Conservation (phyloP, 148 eudicot genomes). For the Chenopodium suecicum region DNA sequence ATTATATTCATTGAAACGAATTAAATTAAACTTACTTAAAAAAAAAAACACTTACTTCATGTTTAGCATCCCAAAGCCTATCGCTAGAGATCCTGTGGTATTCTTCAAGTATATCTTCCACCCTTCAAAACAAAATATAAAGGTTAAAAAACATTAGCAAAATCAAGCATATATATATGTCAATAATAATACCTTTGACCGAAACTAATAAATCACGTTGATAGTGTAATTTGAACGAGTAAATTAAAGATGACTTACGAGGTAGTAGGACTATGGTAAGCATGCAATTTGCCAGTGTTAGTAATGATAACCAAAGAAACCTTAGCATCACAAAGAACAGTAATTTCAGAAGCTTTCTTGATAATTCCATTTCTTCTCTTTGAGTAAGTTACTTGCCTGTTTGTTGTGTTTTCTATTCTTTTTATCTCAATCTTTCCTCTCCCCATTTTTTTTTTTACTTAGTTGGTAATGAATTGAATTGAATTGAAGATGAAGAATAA, state of each 20-base stretch:
- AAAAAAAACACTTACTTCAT: conserved; percentile 51
- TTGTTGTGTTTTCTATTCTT: conserved; percentile 76
- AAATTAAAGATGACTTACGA: conserved; percentile 30
- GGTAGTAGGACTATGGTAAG: conserved; percentile 56
- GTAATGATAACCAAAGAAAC: conserved; percentile 69
- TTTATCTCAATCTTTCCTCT: conserved; percentile 91
- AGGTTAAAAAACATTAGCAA: no score
- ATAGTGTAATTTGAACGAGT: not conserved
- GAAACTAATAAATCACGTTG: no score
- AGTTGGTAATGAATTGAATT: not conserved
- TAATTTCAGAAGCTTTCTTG: conserved; percentile 74
- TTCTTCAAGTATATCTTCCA: conserved; percentile 59
- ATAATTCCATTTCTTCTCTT: conserved; percentile 75
- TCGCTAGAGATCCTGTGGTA: conserved; percentile 61
- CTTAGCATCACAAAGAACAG: conserved; percentile 78
- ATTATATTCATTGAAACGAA: not conserved
- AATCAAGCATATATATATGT: no score
- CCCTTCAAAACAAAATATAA: conserved; percentile 28
- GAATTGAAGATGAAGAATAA: not conserved
- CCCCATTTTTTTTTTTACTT: conserved; percentile 44
- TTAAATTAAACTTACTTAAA: conserved; percentile 37
- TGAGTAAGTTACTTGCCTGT: conserved; percentile 83
- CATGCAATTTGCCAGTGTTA: conserved; percentile 61
- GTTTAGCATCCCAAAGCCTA: conserved; percentile 88
- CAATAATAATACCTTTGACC: no score